phyloP scores from a whole-genome alignment of 208 protist species.

The Acanthamoeba sp. region DNA sequence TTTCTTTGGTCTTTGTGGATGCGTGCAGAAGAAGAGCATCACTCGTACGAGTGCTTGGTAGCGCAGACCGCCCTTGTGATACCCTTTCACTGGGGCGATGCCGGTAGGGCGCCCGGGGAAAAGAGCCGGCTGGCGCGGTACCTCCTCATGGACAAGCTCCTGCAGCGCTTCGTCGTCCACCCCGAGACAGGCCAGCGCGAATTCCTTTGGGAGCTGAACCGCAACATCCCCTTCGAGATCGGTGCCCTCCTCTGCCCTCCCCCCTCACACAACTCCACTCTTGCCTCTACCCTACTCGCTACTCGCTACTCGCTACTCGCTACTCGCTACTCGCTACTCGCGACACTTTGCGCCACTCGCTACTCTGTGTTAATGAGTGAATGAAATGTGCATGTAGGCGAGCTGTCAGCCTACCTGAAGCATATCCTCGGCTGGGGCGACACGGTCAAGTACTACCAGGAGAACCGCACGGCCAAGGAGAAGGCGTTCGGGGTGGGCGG shows the following conservation, averaged over 20 bases:
- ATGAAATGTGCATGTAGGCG: neutral
- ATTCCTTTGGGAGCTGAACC: constrained; percentile 20
- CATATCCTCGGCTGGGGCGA: constrained; percentile 24
- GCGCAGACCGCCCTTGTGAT: constrained; percentile 19
- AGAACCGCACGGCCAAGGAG: constrained; percentile 2
- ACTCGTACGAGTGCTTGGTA: constrained; percentile 3
- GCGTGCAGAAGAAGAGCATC: neutral
- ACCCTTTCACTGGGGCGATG: constrained; percentile 34
- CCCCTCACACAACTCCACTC: neutral
- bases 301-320: too few species aligned
- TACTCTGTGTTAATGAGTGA: too few species aligned
- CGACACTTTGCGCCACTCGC: too few species aligned
- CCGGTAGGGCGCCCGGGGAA: neutral
- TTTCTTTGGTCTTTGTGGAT: too few species aligned
- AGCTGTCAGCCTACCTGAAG: constrained; percentile 18
- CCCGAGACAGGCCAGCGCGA: constrained; percentile 15
- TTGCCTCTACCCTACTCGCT: too few species aligned
- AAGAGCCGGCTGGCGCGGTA: constrained; percentile 5
- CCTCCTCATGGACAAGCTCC: constrained; percentile 53
- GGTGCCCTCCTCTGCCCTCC: neutral
- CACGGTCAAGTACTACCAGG: constrained; percentile 12
- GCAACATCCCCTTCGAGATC: constrained; percentile 31
- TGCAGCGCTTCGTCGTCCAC: neutral
- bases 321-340: too few species aligned
- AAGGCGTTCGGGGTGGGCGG: neutral